A percentile compares a stretch with the other conserved stretches of the same genome.
Evolutionary conservation across 345 rosid genomes (phyloP).

Genomic region (Boechera retrofracta): DNA sequence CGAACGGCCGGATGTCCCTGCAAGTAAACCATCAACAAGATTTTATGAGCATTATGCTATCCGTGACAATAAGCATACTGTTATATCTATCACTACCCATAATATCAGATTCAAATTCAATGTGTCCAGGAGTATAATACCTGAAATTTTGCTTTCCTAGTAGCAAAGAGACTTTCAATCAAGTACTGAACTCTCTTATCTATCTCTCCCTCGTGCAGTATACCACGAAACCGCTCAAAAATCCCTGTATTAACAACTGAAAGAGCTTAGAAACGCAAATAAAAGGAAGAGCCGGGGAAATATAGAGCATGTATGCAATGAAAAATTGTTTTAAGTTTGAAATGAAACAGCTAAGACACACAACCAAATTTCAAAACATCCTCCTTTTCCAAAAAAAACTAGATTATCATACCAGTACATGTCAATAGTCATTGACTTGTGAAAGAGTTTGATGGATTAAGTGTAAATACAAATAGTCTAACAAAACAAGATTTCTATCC

Average conservation of each 20-base stretch:
- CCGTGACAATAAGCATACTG: background rate
- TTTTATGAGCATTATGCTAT: conserved; percentile 6
- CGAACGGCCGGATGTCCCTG: conserved; percentile 97
- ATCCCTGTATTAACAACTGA: conserved; percentile 58
- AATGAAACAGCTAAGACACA: conserved; percentile 10
- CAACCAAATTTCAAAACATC: background rate
- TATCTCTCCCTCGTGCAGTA: conserved; percentile 96
- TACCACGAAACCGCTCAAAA: conserved; percentile 93
- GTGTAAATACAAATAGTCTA: conserved; percentile 5
- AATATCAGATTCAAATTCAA: conserved; percentile 8
- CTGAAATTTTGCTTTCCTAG: conserved; percentile 93
- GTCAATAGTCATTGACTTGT: background rate
- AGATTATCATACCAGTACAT: conserved; percentile 8
- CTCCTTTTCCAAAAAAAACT: conserved; percentile 4
- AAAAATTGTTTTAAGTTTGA: background rate
- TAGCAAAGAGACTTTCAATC: conserved; percentile 88
- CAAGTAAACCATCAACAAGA: conserved; percentile 35
- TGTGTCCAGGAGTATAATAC: conserved; percentile 40
- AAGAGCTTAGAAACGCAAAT: conserved; percentile 22
- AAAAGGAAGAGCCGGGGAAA: conserved; percentile 9
- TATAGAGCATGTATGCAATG: conserved; percentile 12
- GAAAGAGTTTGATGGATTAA: background rate
- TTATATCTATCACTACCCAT: background rate
- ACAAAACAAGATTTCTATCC: background rate
- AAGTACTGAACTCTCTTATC: conserved; percentile 91